phyloP scores from a whole-genome alignment of 2,329 filamentous ascomycete species.

The Aspergillus sp. region DNA sequence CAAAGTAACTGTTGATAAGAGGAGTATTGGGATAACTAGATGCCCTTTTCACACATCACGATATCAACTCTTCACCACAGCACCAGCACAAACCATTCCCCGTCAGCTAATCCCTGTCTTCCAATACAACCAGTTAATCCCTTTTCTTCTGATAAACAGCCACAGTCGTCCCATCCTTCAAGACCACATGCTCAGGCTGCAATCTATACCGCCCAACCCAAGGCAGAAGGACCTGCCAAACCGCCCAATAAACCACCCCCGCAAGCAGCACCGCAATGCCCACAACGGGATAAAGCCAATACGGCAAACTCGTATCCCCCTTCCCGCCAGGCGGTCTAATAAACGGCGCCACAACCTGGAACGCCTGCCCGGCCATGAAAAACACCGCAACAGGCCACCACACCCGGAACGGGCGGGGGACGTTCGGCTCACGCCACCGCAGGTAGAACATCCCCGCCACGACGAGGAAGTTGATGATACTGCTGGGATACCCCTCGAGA shows the following conservation, averaged over 20 bases:
- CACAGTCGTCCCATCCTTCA: conserved; percentile 2
- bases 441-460: neutral
- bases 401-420: neutral
- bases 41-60: no score
- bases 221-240: neutral
- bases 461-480: conserved; percentile 4
- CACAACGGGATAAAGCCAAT: neutral
- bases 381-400: conserved; percentile 1
- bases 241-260: neutral
- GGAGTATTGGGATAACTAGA: no score
- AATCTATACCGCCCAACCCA: neutral
- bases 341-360: conserved; percentile 7
- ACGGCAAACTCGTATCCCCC: conserved; percentile 4
- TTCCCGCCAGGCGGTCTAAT: neutral
- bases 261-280: neutral
- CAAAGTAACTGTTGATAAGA: no score
- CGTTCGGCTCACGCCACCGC: neutral
- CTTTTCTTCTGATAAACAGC: neutral
- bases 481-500: conserved; percentile 3
- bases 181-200: neutral
- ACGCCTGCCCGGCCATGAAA: conserved; percentile 3
- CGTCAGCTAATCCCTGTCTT: no score
- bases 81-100: no score
- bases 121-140: no score
- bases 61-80: no score